phyloP scores from a whole-genome alignment of 2,329 filamentous ascomycete genomes.

The Xylariomycetidae sp. region DNA sequence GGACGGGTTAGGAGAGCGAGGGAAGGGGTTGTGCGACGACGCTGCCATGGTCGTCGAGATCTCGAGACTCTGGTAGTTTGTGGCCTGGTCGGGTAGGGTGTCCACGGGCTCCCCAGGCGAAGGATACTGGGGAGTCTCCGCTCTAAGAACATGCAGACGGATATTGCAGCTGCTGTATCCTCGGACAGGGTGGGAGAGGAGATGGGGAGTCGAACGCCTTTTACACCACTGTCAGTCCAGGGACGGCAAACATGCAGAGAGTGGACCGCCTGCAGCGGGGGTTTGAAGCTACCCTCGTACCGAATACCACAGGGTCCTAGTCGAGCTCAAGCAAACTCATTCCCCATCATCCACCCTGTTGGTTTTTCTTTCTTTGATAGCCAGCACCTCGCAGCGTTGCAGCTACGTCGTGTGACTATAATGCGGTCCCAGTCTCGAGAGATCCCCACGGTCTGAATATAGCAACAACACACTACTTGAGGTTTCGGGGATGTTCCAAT shows the following conservation, averaged over 20 bases:
- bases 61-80: conserved; percentile 27
- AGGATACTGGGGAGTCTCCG: conserved; percentile 31
- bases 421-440: conserved; percentile 11
- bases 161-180: conserved; percentile 18
- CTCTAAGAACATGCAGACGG: conserved; percentile 37
- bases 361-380: too few relatives aligned
- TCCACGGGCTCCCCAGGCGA: conserved; percentile 34
- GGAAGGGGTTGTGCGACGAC: conserved; percentile 52
- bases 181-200: conserved; percentile 12
- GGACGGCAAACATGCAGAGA: conserved; percentile 21
- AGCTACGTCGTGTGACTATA: conserved; percentile 25
- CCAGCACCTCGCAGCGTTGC: conserved; percentile 17
- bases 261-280: conserved; percentile 15
- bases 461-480: background rate
- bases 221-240: conserved; percentile 18
- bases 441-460: conserved; percentile 1
- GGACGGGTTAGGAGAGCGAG: conserved; percentile 58
- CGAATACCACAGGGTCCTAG: conserved; percentile 17
- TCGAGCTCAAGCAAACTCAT: conserved; percentile 16
- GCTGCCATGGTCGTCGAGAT: conserved; percentile 47
- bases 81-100: conserved; percentile 30
- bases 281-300: conserved; percentile 23
- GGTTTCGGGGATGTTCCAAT: background rate
- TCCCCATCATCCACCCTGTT: too few relatives aligned
- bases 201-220: conserved; percentile 13